Evolutionary conservation across 2,329 filamentous ascomycete species (phyloP).

Genomic region (Talaromyces islandicus): DNA sequence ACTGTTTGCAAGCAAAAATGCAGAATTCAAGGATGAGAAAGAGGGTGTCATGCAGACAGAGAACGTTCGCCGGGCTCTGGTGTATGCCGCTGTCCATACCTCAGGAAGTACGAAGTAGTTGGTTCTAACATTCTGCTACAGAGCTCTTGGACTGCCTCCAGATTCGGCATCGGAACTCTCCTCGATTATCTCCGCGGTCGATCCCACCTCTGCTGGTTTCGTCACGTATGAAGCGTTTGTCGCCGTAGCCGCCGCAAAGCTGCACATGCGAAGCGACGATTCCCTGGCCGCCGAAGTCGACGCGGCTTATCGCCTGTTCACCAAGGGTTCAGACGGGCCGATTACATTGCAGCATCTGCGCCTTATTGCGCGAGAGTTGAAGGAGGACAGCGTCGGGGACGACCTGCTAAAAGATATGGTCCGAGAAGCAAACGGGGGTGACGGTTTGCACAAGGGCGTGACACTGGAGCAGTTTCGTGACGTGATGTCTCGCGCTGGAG

Average conservation of each 20-base stretch:
- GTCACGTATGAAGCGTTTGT: constrained; percentile 77
- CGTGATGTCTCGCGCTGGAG: constrained; percentile 77
- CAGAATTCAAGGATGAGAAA: constrained; percentile 66
- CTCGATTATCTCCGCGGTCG: constrained; percentile 73
- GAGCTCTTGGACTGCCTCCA: constrained; percentile 74
- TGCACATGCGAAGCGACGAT: constrained; percentile 54
- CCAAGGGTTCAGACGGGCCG: constrained; percentile 46
- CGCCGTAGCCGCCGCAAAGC: constrained; percentile 79
- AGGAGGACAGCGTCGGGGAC: constrained; percentile 72
- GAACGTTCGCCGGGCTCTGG: constrained; percentile 66
- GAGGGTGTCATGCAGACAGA: constrained; percentile 61
- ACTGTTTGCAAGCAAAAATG: constrained; percentile 58
- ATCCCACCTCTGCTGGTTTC: constrained; percentile 73
- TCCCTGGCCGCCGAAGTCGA: constrained; percentile 65
- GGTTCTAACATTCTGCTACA: constrained; percentile 30
- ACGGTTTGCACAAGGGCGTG: constrained; percentile 64
- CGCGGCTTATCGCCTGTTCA: constrained; percentile 78
- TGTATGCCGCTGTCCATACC: constrained; percentile 46
- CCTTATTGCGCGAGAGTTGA: constrained; percentile 71
- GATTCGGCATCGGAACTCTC: constrained; percentile 59
- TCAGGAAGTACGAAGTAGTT: background rate
- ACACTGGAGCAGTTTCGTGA: constrained; percentile 74
- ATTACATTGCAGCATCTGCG: constrained; percentile 77
- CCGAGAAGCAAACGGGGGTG: constrained; percentile 81
- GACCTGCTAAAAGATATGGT: constrained; percentile 89